These are phyloP conservation scores for Alternaria alternata DNA, from an alignment of 2,329 filamentous ascomycete genomes.

Conservation along the genomic window DNA sequence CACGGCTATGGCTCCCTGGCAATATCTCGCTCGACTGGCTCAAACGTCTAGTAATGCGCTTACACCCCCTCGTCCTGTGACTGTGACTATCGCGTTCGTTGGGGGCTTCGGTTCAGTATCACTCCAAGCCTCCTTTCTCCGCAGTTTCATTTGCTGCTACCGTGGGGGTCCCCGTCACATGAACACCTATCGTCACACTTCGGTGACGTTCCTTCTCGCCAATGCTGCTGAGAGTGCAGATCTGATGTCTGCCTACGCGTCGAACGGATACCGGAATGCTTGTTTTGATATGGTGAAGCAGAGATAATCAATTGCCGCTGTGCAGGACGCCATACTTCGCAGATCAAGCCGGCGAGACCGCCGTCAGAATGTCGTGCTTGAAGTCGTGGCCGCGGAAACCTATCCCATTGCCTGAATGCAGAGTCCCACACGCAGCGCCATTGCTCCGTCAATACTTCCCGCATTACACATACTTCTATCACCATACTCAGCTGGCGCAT, in stretches of 20 bases:
- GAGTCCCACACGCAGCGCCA: conserved; percentile 20
- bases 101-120: conserved; percentile 24
- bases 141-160: conserved; percentile 37
- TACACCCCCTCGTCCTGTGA: conserved; percentile 36
- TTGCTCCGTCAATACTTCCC: conserved; percentile 30
- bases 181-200: conserved; percentile 19
- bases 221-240: conserved; percentile 22
- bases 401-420: conserved; percentile 22
- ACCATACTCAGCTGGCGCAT: conserved; percentile 2
- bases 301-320: conserved; percentile 20
- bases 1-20: conserved; percentile 48
- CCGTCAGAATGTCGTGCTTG: conserved; percentile 17
- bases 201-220: conserved; percentile 26
- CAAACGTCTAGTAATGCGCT: conserved; percentile 51
- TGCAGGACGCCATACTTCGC: conserved; percentile 16
- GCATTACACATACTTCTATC: conserved; percentile 17
- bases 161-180: conserved; percentile 42
- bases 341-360: conserved; percentile 19
- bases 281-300: conserved; percentile 9
- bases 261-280: conserved; percentile 8
- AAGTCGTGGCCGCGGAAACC: conserved; percentile 20
- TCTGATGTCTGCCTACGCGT: conserved; percentile 23
- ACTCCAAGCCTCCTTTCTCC: conserved; percentile 32
- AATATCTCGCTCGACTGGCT: conserved; percentile 41
- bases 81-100: conserved; percentile 33